Evolutionary conservation across 768 basidiomycete species (phyloP), one percentile per base, ranked within the genome.

Genomic region (Boletus rubropictus): DNA sequence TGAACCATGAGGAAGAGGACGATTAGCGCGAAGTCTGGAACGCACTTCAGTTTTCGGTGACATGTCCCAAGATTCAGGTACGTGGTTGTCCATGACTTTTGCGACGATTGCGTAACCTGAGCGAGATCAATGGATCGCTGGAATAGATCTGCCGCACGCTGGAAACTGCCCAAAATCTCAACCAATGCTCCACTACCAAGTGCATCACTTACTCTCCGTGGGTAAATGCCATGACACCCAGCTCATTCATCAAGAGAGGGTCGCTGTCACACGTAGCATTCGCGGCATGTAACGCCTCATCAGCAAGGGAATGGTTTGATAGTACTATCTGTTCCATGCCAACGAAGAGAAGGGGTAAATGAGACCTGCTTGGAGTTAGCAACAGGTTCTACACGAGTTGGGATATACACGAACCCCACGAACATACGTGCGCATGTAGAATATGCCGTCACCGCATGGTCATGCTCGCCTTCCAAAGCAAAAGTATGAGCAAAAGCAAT

Each of bases 291-390:
- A 99, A 74, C 15, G 95, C 88, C 60, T 98, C 95, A 40, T 89
- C 84, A 4, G 96, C 96, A 37, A 91, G 74, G 20, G 67, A 62
- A 53, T 81, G 75, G 52, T 97, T 91, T 24, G 85, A 87, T 7
- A 99, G 74, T 60, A 86, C 84, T 31, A 99, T 89, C 55, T 98
- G 89, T 66, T 99, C 95, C 94, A 97, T 98, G 6, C 95, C 96
- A 38, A 98, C 90, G 61, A 93, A 98, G 68, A 94, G 81, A 36
- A 96, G 72, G 1, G 96, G 94, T 4, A 99, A 70, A 68, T 99
- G 95, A 3, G 93, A 93, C n/a, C 94, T 95, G 58, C 18, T 39
- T 5, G 25, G n/a, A n/a, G 44, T 60, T n/a, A 57, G 44, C 38
- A 18, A 44, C 33, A 40, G 5, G 22, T n/a, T 21, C 25, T 27